A percentile compares a stretch with the other conserved stretches of the same genome.
Conservation (phyloP, 169 alveolate genomes). For the Toxoplasma gondii region DNA sequence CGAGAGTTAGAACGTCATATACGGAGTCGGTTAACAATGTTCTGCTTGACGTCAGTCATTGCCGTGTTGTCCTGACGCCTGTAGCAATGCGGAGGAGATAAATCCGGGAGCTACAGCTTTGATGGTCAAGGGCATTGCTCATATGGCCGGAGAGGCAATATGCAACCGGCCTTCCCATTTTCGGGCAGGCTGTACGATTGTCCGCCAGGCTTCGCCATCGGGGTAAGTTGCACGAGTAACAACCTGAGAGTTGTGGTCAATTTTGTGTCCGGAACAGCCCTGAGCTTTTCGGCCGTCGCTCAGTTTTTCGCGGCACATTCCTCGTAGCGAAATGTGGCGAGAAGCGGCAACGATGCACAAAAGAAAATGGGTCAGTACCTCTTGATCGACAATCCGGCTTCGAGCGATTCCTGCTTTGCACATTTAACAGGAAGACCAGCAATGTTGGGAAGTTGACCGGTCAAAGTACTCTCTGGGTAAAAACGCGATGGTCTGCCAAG, state of each 20-base stretch:
- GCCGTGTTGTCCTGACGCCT: not conserved
- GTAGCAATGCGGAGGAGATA: not conserved
- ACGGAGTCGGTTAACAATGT: too few relatives aligned
- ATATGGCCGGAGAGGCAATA: not conserved
- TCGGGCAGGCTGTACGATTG: not conserved
- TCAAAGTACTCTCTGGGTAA: not conserved
- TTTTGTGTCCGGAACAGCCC: too few relatives aligned
- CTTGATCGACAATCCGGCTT: too few relatives aligned
- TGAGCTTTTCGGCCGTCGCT: too few relatives aligned
- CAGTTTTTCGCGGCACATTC: too few relatives aligned
- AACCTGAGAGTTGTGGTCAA: not conserved
- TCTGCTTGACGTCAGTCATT: too few relatives aligned
- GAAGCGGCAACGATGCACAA: too few relatives aligned
- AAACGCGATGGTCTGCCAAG: not conserved
- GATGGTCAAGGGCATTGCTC: not conserved
- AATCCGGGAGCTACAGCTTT: not conserved
- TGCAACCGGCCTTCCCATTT: not conserved
- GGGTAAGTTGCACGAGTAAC: not conserved
- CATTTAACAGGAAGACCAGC: not conserved
- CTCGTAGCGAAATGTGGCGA: too few relatives aligned
- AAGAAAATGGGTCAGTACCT: too few relatives aligned
- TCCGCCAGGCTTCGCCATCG: not conserved
- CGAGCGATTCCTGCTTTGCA: not conserved
- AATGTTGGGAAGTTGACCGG: conserved; percentile 16
- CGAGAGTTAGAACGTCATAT: too few relatives aligned